Evolutionary conservation across 495 filamentous ascomycete genomes (phyloP), one percentile per base, ranked within the genome.

Genomic region (Talaromyces stipitatus): DNA sequence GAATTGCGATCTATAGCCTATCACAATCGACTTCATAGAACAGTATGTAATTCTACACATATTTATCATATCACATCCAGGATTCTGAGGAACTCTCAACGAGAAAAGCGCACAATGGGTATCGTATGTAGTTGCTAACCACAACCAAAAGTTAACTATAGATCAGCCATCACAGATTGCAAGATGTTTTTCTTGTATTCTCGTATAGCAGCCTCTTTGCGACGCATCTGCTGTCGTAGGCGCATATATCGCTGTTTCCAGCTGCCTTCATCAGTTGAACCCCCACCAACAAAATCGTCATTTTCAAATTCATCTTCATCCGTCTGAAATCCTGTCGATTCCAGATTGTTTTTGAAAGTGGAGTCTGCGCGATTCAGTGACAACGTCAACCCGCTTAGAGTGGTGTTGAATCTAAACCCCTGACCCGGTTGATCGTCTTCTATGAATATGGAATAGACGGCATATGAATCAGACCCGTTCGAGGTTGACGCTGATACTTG

Each of bases 111-210:
- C 50, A 55, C 36, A 5, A 55, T 38, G 38, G 53, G 33, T 48
- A 56, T 48, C 54, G 54, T 48, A 56, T 29, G 29, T 56, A 22
- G 41, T 24, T 9, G 47, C 9, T 52, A 12, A 22, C 26, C 27
- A 41, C 24, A 57, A 20, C 52, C 24, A 54, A 20, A 43, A 30
- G 36, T 16, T 45, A 18, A n/a, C 63, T 60, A 78, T 36, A 78
- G 68, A 47, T 78, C 75, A 48, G 73, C 73, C 77, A 83, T 78
- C 18, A 83, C 81, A 2, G 79, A 82, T 61, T 83, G 78, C 6
- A 83, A 62, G 16, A 83, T 79, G 54, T 73, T 80, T 28, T 80
- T 74, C 57, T 76, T 79, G 50, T 82, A 75, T 24, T 72, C 65
- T 4, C 71, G 75, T 52, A 80, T 57, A 62, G 78, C 67, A 16